phyloP scores from a whole-genome alignment of 441 rosid genomes.

The Populus hybrid region DNA sequence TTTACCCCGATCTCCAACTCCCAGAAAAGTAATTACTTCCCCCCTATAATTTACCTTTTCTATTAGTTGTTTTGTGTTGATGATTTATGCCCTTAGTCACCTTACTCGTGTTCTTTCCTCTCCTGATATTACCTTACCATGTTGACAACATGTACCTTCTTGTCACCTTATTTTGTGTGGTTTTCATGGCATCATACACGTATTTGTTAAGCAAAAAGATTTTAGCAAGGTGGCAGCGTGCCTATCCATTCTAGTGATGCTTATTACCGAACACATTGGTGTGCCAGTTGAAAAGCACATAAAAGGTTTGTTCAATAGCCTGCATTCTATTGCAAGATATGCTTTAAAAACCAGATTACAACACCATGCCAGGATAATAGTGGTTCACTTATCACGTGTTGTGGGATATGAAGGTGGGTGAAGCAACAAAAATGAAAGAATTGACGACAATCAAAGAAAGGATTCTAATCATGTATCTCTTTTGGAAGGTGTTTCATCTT shows the following conservation, averaged over 20 bases:
- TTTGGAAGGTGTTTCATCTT: neutral
- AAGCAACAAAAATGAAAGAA: neutral
- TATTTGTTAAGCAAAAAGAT: neutral
- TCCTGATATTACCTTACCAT: neutral
- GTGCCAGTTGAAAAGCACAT: no score
- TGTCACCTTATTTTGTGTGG: neutral
- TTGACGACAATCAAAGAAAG: neutral
- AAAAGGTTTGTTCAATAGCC: no score
- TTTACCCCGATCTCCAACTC: slow-evolving; percentile 63
- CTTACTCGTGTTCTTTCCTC: neutral
- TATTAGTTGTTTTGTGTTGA: neutral
- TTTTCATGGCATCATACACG: neutral
- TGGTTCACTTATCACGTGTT: neutral
- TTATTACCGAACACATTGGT: no score
- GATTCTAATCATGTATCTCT: neutral
- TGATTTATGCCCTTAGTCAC: neutral
- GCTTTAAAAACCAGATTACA: neutral
- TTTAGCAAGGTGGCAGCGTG: neutral
- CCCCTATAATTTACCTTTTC: neutral
- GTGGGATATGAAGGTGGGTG: neutral
- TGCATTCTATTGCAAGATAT: neutral
- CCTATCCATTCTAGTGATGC: no score
- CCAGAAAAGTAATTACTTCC: slow-evolving; percentile 51
- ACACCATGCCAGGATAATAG: neutral
- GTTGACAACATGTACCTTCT: neutral